phyloP scores from a whole-genome alignment of 345 rosid genomes.

The Euphorbia lathyris region DNA sequence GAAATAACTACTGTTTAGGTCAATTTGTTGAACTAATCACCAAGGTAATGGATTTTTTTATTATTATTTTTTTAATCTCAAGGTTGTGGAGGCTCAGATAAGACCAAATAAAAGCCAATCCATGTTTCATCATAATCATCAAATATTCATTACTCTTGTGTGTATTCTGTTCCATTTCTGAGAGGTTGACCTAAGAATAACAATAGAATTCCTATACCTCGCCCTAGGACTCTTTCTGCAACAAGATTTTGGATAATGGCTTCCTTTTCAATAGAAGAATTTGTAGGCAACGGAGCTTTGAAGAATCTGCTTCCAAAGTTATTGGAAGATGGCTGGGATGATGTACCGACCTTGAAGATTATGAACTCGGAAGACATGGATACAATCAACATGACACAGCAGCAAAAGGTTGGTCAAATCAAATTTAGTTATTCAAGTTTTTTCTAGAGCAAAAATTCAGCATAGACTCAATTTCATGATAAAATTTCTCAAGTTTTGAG shows the following conservation, averaged over 20 bases:
- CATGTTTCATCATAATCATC: constrained; percentile 9
- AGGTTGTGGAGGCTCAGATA: background rate
- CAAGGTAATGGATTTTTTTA: background rate
- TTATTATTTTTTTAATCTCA: background rate
- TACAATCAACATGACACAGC: constrained; percentile 47
- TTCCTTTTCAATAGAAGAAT: constrained; percentile 58
- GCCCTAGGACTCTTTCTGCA: background rate
- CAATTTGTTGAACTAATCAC: background rate
- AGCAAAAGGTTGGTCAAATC: constrained; percentile 42
- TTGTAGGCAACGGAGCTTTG: constrained; percentile 52
- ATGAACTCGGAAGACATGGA: constrained; percentile 60
- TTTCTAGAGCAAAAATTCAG: background rate
- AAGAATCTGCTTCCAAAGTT: constrained; percentile 48
- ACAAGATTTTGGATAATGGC: constrained; percentile 38
- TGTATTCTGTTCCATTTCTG: constrained; percentile 1
- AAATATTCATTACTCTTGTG: background rate
- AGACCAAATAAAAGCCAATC: constrained; percentile 6
- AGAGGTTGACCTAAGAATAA: constrained; percentile 11
- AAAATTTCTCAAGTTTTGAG: background rate
- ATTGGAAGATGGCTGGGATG: constrained; percentile 73
- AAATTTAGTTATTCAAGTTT: background rate
- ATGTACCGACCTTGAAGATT: constrained; percentile 64
- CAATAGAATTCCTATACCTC: background rate
- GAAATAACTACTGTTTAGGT: background rate
- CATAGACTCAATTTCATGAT: background rate